Base-by-base conservation (phyloP, 2,329 filamentous ascomycete species). In the Scortechinia acanthostroma region DNA sequence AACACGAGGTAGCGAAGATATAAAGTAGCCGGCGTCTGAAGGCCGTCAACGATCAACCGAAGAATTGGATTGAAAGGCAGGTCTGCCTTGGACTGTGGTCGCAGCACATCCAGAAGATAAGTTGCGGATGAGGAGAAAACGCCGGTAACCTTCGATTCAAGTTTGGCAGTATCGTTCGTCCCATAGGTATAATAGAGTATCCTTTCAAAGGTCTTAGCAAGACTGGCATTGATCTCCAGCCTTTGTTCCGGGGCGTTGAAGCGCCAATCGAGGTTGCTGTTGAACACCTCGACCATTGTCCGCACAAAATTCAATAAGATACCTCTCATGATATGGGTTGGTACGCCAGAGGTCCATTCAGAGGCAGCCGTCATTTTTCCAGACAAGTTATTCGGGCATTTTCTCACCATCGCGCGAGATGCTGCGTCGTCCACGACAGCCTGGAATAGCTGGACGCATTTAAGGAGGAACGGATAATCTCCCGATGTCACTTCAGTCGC, bases 241-340 rank as follows among this genome's bases (percentile, higher is more conserved):
- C 70, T 68, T 48, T 82, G 73, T 23, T 70, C 63, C 2, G 64
- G 59, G n/a, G 65, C 56, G 22, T 64, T 66, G 53, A 79, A 82
- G 47, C 71, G 71, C 79, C 78, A 83, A 46, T 68, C 72, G 21
- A 67, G 59, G 44, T 73, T 71, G 52, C 71, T 76, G 54, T 78
- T 76, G 53, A 77, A 76, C n/a, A 78, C 68, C 51, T 78, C 76
- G 21, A 77, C 64, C 60, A 82, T 69, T 4, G 70, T 72, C 43
- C 71, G 69, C 30, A 71, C 70, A 49, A 76, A 76, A 19, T 70
- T 70, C 43, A 72, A 62, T 14, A 83, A 53, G 6, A 76, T 70
- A 3, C 64, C 66, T 51, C 71, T 71, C 62, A 79, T 77, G 28
- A 70, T 67, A 50, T 76, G 71, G 35, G 77, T 71, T 4, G 78